Conservation (phyloP, 257 asterid genomes). For the Nicotiana paniculata region DNA sequence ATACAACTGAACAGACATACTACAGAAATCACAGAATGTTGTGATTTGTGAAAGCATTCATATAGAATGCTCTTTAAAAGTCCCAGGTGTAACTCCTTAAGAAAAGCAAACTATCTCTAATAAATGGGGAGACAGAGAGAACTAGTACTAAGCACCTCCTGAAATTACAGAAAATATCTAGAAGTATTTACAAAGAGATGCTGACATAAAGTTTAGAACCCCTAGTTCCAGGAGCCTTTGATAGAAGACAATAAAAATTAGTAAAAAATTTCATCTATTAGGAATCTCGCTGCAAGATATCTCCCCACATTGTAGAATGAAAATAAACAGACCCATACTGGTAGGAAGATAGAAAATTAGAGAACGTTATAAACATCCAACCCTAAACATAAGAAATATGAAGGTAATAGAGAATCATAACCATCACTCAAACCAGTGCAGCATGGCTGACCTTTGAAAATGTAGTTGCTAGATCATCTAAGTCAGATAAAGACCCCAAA, state of each 20-base stretch:
- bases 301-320: neutral
- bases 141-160: neutral
- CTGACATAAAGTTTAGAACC: neutral
- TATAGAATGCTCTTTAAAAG: neutral
- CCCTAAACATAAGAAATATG: neutral
- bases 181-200: neutral
- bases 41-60: neutral
- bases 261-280: neutral
- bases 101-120: neutral
- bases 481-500: constrained; percentile 69
- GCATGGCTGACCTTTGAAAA: constrained; percentile 60
- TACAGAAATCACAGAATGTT: neutral
- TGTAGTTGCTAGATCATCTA: constrained; percentile 88
- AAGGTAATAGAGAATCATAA: neutral
- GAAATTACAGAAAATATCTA: neutral
- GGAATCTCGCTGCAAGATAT: neutral
- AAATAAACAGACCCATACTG: neutral
- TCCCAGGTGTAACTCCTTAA: neutral
- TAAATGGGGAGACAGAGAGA: neutral
- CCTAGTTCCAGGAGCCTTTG: neutral
- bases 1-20: neutral
- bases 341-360: neutral
- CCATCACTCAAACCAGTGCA: neutral
- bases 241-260: neutral
- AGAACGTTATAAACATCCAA: neutral